Conservation (phyloP, 768 basidiomycete genomes). For the Trametes cubensis region DNA sequence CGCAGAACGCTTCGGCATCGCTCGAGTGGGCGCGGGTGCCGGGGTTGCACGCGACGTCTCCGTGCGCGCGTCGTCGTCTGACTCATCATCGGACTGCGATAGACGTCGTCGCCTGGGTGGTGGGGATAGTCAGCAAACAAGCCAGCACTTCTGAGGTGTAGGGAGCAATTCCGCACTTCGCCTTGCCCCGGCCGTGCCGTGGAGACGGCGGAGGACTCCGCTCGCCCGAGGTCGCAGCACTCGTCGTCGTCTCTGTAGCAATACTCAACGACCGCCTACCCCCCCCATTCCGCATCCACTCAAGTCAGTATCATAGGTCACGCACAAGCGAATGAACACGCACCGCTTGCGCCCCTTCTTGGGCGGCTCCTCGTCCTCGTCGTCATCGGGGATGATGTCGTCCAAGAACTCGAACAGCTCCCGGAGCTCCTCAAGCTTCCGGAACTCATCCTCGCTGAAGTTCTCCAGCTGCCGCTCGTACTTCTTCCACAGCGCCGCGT, state of each 20-base stretch:
- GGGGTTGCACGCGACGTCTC: constrained; percentile 39
- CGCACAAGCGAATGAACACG: constrained; percentile 29
- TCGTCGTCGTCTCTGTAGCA: constrained; percentile 45
- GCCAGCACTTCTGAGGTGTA: not conserved
- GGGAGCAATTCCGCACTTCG: constrained; percentile 38
- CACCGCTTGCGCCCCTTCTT: constrained; percentile 53
- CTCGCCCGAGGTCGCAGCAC: constrained; percentile 35
- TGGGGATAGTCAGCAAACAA: not conserved
- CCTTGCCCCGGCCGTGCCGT: constrained; percentile 26
- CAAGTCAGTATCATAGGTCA: not conserved
- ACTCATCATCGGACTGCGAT: constrained; percentile 54
- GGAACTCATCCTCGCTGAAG: constrained; percentile 72
- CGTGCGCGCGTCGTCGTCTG: constrained; percentile 40
- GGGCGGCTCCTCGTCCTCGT: constrained; percentile 48
- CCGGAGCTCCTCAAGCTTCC: constrained; percentile 62
- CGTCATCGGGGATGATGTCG: constrained; percentile 68
- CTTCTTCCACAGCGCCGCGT: constrained; percentile 64
- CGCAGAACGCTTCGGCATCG: constrained; percentile 61
- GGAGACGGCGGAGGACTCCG: constrained; percentile 21
- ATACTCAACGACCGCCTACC: constrained; percentile 67
- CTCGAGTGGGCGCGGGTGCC: constrained; percentile 47
- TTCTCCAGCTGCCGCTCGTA: constrained; percentile 70
- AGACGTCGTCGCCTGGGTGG: constrained; percentile 53
- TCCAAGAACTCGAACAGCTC: constrained; percentile 73
- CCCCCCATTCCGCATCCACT: not conserved